phyloP scores from a whole-genome alignment of 1,284 basidiomycete species.

The Ceratobasidium sp. region DNA sequence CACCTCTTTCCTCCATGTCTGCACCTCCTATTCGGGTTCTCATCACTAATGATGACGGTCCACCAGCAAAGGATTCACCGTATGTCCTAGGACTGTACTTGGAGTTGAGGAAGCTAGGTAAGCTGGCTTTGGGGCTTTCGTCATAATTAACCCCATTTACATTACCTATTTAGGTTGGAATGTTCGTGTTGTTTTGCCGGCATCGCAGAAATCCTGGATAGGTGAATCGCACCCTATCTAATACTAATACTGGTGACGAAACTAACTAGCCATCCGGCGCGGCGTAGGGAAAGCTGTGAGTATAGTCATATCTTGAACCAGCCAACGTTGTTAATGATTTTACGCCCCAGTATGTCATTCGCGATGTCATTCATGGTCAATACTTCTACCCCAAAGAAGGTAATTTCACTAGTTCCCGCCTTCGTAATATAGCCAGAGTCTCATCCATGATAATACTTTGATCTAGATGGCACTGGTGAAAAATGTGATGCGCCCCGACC shows the following conservation, averaged over 20 bases:
- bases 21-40: constrained; percentile 41
- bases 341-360: constrained; percentile 21
- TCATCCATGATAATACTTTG: neutral
- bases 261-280: neutral
- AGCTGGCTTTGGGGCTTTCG: neutral
- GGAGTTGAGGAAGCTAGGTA: constrained; percentile 74
- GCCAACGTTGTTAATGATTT: neutral
- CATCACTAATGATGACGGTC: constrained; percentile 83
- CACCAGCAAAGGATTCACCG: constrained; percentile 80
- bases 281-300: constrained; percentile 31
- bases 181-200: constrained; percentile 89
- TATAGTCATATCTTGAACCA: neutral
- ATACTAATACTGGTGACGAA: neutral
- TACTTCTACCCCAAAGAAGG: constrained; percentile 82
- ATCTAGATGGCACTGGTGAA: constrained; percentile 77
- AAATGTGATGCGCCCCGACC: constrained; percentile 69
- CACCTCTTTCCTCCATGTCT: constrained; percentile 8
- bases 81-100: constrained; percentile 84
- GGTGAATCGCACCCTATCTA: constrained; percentile 57
- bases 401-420: neutral
- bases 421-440: neutral
- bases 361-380: constrained; percentile 58
- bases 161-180: constrained; percentile 70
- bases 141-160: constrained; percentile 1
- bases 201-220: constrained; percentile 91